Percentiles rank a stretch among this genome's conserved stretches.
Conservation (phyloP, 208 protist genomes). For the Trypanosoma cruzi region DNA sequence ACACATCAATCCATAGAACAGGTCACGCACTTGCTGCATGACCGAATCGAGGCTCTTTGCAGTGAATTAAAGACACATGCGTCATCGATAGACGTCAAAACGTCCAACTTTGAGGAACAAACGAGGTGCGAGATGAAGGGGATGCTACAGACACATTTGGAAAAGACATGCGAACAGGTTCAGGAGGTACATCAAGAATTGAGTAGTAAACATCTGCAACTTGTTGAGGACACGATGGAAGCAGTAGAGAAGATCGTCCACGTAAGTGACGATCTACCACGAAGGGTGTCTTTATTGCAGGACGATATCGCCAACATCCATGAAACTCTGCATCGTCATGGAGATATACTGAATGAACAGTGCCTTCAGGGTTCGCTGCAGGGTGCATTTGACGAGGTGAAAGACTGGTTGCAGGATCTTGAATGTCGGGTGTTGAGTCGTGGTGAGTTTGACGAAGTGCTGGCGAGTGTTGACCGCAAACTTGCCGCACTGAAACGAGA, state of each 20-base stretch:
- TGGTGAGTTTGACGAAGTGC: slow-evolving; percentile 58
- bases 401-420: slow-evolving; percentile 82
- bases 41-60: not conserved
- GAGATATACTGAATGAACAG: slow-evolving; percentile 39
- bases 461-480: slow-evolving; percentile 45
- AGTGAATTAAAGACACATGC: not conserved
- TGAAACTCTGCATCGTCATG: slow-evolving; percentile 33
- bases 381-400: slow-evolving; percentile 71
- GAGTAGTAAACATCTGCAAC: slow-evolving; percentile 11
- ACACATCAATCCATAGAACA: slow-evolving; percentile 4
- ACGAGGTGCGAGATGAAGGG: not conserved
- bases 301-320: slow-evolving; percentile 24
- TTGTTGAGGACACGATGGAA: slow-evolving; percentile 26
- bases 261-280: slow-evolving; percentile 11
- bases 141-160: slow-evolving; percentile 1
- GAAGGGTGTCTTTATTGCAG: slow-evolving; percentile 13
- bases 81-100: not conserved
- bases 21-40: not conserved
- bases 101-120: not conserved
- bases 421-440: slow-evolving; percentile 61
- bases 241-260: slow-evolving; percentile 14
- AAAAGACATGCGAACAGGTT: slow-evolving; percentile 13
- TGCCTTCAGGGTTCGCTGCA: slow-evolving; percentile 46
- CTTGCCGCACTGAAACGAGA: slow-evolving; percentile 39
- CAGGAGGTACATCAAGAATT: slow-evolving; percentile 7